A percentile compares a stretch with the other conserved stretches of the same genome.
phyloP scores from a whole-genome alignment of 176 grass and related monocot species.

The Poa annua region DNA sequence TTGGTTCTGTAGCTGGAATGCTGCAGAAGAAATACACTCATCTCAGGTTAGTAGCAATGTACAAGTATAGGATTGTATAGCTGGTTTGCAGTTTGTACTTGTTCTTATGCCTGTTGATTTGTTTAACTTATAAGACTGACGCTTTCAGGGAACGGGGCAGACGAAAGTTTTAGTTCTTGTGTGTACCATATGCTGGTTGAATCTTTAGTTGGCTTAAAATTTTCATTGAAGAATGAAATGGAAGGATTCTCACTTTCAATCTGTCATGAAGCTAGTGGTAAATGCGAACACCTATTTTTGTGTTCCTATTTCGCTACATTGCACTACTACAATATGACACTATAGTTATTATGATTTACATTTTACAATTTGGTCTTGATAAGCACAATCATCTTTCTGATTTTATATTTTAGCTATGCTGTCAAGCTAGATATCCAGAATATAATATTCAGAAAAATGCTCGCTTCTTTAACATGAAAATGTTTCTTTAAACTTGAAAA shows the following conservation, averaged over 20 bases:
- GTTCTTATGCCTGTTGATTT: slow-evolving; percentile 26
- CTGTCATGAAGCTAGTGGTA: slow-evolving; percentile 79
- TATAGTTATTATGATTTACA: not conserved
- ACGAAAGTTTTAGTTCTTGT: slow-evolving; percentile 36
- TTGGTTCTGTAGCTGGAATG: slow-evolving; percentile 53
- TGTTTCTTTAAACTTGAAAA: slow-evolving; percentile 1
- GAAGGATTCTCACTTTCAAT: slow-evolving; percentile 59
- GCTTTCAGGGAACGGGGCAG: slow-evolving; percentile 53
- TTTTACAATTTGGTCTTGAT: not conserved
- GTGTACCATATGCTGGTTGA: slow-evolving; percentile 56
- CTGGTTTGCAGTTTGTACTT: not conserved
- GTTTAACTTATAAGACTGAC: slow-evolving; percentile 29
- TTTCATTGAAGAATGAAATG: slow-evolving; percentile 57
- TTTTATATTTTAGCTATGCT: slow-evolving; percentile 32
- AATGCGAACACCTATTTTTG: slow-evolving; percentile 28
- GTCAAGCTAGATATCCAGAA: slow-evolving; percentile 1
- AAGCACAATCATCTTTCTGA: slow-evolving; percentile 10
- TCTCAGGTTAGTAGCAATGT: slow-evolving; percentile 56
- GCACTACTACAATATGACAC: not conserved
- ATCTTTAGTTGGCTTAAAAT: slow-evolving; percentile 65
- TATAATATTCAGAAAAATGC: not conserved
- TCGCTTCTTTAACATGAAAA: slow-evolving; percentile 24
- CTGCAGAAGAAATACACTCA: slow-evolving; percentile 36
- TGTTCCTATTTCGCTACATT: slow-evolving; percentile 30
- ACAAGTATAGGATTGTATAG: not conserved